These are phyloP conservation scores for Pittosporum tobira DNA, from an alignment of 129 eudicot species.

Conservation along the genomic window DNA sequence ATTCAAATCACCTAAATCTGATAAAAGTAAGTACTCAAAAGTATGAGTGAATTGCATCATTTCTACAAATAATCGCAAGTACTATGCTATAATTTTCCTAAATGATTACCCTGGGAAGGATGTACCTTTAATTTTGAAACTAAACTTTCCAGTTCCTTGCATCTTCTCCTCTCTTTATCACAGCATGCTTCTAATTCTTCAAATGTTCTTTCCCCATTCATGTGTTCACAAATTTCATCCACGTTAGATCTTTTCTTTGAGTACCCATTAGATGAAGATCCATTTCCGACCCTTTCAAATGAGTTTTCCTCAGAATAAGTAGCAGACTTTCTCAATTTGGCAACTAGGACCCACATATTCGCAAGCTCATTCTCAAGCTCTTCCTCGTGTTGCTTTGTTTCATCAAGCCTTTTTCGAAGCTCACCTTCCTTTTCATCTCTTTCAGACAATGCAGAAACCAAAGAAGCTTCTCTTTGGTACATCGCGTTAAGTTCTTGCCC, in stretches of 20 bases:
- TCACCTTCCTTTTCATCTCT: slow-evolving; percentile 67
- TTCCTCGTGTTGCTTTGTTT: slow-evolving; percentile 54
- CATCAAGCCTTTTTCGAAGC: slow-evolving; percentile 49
- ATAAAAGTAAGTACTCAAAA: too few species aligned
- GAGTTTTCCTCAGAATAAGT: slow-evolving; percentile 11
- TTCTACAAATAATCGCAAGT: not conserved
- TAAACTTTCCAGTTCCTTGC: slow-evolving; percentile 36
- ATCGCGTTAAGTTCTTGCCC: slow-evolving; percentile 53
- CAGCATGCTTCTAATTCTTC: slow-evolving; percentile 34
- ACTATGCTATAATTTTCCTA: not conserved
- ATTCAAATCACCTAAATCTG: too few species aligned
- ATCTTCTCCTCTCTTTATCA: slow-evolving; percentile 34
- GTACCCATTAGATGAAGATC: slow-evolving; percentile 17
- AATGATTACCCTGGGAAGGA: not conserved
- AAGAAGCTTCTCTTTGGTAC: slow-evolving; percentile 70
- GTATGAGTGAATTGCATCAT: not conserved
- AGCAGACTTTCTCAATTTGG: slow-evolving; percentile 36
- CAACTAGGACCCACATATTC: slow-evolving; percentile 60
- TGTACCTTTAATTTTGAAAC: slow-evolving; percentile 50
- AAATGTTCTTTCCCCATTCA: slow-evolving; percentile 21
- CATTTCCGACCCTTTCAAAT: slow-evolving; percentile 16
- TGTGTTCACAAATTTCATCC: slow-evolving; percentile 14
- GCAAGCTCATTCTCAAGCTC: slow-evolving; percentile 72
- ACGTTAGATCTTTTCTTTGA: slow-evolving; percentile 9
- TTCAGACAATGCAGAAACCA: slow-evolving; percentile 69